phyloP scores from a whole-genome alignment of 1,284 basidiomycete species.

The Fomitopsis schrenkii region DNA sequence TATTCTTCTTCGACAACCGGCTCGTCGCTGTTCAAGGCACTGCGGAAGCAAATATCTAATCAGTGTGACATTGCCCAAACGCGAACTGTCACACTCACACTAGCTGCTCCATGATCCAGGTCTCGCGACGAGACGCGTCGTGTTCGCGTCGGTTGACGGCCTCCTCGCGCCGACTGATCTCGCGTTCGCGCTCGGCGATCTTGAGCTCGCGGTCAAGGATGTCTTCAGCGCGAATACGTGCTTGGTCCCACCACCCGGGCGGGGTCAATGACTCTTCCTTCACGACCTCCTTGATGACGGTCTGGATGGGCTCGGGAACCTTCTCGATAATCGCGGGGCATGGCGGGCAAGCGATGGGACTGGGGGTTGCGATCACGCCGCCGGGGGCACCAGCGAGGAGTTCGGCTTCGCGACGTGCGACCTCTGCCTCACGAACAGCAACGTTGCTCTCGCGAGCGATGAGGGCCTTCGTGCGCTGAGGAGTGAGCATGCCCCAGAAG shows the following conservation, averaged over 20 bases:
- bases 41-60: constrained; percentile 26
- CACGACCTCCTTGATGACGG: constrained; percentile 79
- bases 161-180: constrained; percentile 79
- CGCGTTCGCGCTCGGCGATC: constrained; percentile 76
- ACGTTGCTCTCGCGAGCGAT: constrained; percentile 72
- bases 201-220: constrained; percentile 78
- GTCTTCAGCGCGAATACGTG: constrained; percentile 67
- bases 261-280: constrained; percentile 74
- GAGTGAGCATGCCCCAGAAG: constrained; percentile 67
- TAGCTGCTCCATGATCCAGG: constrained; percentile 86
- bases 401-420: constrained; percentile 81
- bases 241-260: constrained; percentile 66
- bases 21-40: constrained; percentile 64
- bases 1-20: constrained; percentile 73
- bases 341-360: constrained; percentile 48
- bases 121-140: constrained; percentile 77
- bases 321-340: constrained; percentile 53
- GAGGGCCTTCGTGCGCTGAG: constrained; percentile 74
- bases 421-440: constrained; percentile 75
- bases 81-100: constrained; percentile 50
- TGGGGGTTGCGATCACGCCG: constrained; percentile 54
- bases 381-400: constrained; percentile 75
- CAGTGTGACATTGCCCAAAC: constrained; percentile 6
- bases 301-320: constrained; percentile 52
- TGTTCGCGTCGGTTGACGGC: constrained; percentile 77